Percentiles rank a stretch among this genome's conserved stretches.
phyloP scores from a whole-genome alignment of 1,284 basidiomycete genomes.

The Trametes polyzona region DNA sequence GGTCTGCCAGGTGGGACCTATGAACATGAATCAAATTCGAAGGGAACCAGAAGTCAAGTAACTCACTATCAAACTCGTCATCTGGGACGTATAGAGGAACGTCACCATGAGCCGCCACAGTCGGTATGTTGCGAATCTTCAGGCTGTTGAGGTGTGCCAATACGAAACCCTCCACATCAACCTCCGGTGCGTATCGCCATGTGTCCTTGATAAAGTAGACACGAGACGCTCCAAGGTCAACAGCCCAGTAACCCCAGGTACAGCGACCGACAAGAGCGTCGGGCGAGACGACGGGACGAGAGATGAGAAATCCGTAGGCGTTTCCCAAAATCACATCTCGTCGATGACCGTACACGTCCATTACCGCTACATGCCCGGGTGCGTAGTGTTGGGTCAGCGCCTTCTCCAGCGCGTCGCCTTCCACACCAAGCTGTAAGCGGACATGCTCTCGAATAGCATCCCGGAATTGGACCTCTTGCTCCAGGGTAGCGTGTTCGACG shows the following conservation, averaged over 20 bases:
- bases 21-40: neutral
- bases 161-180: conserved; percentile 4
- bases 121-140: conserved; percentile 6
- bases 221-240: neutral
- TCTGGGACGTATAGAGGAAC: neutral
- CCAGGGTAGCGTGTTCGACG: neutral
- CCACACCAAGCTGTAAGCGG: neutral
- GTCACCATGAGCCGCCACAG: neutral
- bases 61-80: neutral
- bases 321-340: no score
- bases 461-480: neutral
- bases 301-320: conserved; percentile 2
- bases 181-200: conserved; percentile 3
- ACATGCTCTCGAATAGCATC: neutral
- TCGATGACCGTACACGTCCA: neutral
- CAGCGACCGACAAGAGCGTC: neutral
- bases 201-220: conserved; percentile 19
- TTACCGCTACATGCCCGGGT: neutral
- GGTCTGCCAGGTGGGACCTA: neutral
- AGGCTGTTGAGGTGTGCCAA: neutral
- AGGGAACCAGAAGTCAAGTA: neutral
- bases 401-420: neutral
- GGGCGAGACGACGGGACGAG: conserved; percentile 8
- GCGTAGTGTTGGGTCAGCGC: neutral
- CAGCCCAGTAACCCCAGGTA: conserved; percentile 16